These are phyloP conservation scores for Trichoderma pleuroti DNA, from an alignment of 2,329 filamentous ascomycete species.

Conservation along the genomic window DNA sequence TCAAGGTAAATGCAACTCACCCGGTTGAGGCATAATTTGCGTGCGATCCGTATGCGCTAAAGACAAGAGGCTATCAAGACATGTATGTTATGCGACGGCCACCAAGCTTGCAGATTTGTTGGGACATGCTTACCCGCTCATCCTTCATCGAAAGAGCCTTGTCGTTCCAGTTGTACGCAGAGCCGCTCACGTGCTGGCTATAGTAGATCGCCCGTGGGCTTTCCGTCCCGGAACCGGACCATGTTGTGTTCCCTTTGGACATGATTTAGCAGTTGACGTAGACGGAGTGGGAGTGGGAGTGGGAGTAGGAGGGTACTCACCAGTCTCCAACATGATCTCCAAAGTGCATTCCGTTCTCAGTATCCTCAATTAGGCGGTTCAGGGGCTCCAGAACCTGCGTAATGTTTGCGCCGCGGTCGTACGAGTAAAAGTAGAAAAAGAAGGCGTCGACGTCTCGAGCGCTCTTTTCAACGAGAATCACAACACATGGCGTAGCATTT, in stretches of 20 bases:
- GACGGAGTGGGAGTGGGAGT: not conserved
- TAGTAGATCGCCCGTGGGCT: not conserved
- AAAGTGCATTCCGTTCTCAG: constrained; percentile 5
- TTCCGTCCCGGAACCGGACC: not conserved
- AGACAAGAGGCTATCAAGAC: not conserved
- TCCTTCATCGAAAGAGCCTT: not conserved
- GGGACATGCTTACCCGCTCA: not conserved
- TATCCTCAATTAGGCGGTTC: constrained; percentile 1
- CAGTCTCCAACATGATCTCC: not conserved
- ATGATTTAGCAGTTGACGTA: not conserved
- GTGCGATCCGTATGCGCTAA: constrained; percentile 1
- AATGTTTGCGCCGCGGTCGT: constrained; percentile 6
- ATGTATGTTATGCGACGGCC: not conserved
- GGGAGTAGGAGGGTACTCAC: not conserved
- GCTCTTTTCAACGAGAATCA: not conserved
- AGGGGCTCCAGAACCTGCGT: constrained; percentile 7
- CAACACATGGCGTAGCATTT: not conserved
- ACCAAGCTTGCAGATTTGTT: not conserved
- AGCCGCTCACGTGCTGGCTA: not conserved
- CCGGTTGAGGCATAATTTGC: not conserved
- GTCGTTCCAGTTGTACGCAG: not conserved
- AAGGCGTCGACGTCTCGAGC: not conserved
- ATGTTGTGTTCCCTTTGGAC: constrained; percentile 3
- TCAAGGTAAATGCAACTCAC: not conserved
- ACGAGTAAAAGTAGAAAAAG: constrained; percentile 8